Base-by-base conservation (phyloP, 2,329 filamentous ascomycete species). In the Thielaviopsis euricoi region DNA sequence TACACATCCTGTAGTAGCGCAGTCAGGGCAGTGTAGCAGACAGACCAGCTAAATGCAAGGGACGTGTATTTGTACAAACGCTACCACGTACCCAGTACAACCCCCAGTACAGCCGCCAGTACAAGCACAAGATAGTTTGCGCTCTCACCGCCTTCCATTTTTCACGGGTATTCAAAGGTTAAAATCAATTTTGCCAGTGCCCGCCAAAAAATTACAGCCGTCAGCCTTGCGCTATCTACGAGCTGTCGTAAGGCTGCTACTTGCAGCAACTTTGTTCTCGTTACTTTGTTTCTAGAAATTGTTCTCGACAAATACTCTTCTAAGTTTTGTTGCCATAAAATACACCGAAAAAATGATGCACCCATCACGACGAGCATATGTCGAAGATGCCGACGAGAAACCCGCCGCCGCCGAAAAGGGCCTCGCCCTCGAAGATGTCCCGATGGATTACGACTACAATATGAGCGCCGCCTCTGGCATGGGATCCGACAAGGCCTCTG, bases 361-460 rank as follows among this genome's bases (percentile, higher is more conserved):
- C 75, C 91, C 91, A 60, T 83, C 91, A 69, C 82, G 93, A 63
- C 86, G 91, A 71, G 91, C 91, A 49, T 96, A 94, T 71, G 89
- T 97, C 63, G 91, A 97, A 76, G 91, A 96, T 67, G 83, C 75
- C 50, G 76, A 81, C 67, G 71, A 77, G 56, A 79, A 85, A 63
- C 64, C 63, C 56, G 25, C 56, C 56, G 25, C 56, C 22, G 55
- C 62, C 53, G 64, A 71, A 63, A 65, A 67, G 52, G 65, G 65
- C 57, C 71, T 78, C 55, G 72, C 75, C 60, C 64, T 79, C 46
- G 72, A 77, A 60, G 74, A 77, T 61, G 67, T 81, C 46, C 78
- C 74, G 48, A 72, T 77, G 62, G 90, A 97, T 66, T 86, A 83
- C 67, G 86, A 97, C 72, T 93, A 97, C 77, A 82, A 87, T 50